Base-by-base conservation (phyloP, 2,329 filamentous ascomycete genomes). In the Colletotrichum lentis region DNA sequence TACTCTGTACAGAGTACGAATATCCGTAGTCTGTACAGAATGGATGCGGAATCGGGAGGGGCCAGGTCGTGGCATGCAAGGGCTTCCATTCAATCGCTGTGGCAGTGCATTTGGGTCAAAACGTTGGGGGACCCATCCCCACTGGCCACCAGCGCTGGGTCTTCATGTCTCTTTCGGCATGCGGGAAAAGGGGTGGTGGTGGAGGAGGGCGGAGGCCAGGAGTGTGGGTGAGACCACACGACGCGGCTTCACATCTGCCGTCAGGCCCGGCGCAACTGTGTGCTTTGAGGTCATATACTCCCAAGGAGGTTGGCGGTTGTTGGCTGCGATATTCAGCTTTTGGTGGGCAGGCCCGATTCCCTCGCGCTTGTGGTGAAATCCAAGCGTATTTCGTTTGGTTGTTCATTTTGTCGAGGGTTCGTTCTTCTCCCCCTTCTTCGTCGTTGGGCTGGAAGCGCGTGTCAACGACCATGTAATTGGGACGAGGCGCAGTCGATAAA, bases 61-160 rank as follows among this genome's bases (percentile, higher is more conserved):
- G 31, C 31, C 31, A 35, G 31, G 31, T 35, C 31, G 31, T 35
- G 31, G 44, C 56, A 43, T 47, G 24, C 27, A 62, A 37, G 49
- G 49, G 20, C 24, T 49, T 56, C 56, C 66, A 66, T 69, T 69
- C 2, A 56, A 69, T 69, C 66, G 62, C 50, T 61, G 66, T 69
- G 66, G 66, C 66, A 69, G 66, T 69, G 66, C 66, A 66, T 55
- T 50, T 68, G 66, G 66, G 39, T 54, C 37, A 56, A 65, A 63
- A 64, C 43, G 49, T 59, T 44, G 65, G 62, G 39, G 64, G 59
- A 57, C 43, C 43, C n/a, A 41, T n/a, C 50, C 50, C 64, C 64
- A 62, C 64, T 35, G 39, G 37, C 18, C 5, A 55, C 52, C 24
- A 12, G 20, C 47, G 47, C 20, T 67, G 58, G 58, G 41, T 56